A percentile compares a stretch with the other conserved stretches of the same genome.
Conservation (phyloP, 176 grass and related monocot species). For the Aegilops longissima region DNA sequence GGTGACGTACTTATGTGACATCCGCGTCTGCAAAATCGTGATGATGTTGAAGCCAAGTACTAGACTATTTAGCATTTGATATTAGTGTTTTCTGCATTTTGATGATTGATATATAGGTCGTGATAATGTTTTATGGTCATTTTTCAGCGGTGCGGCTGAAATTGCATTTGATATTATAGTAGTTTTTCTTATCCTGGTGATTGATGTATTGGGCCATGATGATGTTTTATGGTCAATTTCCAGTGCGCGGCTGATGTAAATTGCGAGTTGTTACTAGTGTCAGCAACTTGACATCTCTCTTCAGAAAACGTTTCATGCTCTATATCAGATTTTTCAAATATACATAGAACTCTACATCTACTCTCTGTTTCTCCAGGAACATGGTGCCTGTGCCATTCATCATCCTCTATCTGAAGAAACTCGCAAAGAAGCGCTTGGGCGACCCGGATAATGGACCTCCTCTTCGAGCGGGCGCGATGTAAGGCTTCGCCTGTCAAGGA, state of each 20-base stretch:
- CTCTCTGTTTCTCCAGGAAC: constrained; percentile 17
- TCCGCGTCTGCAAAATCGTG: background rate
- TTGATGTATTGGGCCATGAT: too few species aligned
- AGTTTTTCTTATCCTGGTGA: background rate
- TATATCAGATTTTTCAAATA: too few species aligned
- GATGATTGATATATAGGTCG: background rate
- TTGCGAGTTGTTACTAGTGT: background rate
- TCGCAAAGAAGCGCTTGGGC: too few species aligned
- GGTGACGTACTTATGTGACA: background rate
- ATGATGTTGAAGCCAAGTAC: background rate
- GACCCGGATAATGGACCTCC: too few species aligned
- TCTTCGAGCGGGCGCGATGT: too few species aligned
- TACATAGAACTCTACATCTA: background rate
- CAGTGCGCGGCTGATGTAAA: background rate
- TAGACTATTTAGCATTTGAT: background rate
- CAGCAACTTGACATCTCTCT: background rate
- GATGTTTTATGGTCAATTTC: background rate
- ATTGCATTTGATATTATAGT: background rate
- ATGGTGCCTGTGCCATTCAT: too few species aligned
- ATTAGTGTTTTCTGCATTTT: background rate
- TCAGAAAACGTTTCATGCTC: background rate
- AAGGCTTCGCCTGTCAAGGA: too few species aligned
- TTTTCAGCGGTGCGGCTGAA: background rate
- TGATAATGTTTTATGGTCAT: background rate
- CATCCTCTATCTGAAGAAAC: too few species aligned